Base-by-base conservation (phyloP, 2,329 filamentous ascomycete genomes). In the Diplodia intermedia region DNA sequence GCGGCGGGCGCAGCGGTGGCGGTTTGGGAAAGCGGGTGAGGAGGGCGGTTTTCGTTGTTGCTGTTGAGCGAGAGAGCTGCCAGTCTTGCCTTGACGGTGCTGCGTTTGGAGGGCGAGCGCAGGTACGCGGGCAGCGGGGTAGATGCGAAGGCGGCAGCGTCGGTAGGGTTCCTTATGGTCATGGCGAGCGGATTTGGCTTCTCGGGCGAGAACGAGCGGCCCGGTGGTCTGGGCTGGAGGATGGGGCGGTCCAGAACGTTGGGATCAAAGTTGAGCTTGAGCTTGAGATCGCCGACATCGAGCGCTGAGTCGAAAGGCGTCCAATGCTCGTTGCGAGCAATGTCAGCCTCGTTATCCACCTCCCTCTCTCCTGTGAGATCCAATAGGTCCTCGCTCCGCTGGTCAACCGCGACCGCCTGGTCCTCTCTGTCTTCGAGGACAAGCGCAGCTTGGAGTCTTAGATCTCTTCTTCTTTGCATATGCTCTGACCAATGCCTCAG, bases 401-500 rank as follows among this genome's bases (percentile, higher is more conserved):
- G 49, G 20, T 38, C 18, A 20, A 6, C 18, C 15, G 36, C 5
- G 15, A 29, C 18, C 29, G 18, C 9, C 36, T 65, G 47, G 66
- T 68, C 60, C 2, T 69, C 70, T 2, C 67, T 67, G 43, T 66
- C 69, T 20, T 68, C 70, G 68, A 72, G 20, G 67, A 69, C 43
- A 68, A 29, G 55, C 11, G 67, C 67, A 15, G 70, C 11, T 31
- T 50, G n/a, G 20, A 55, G 14, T 55, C 75, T 69, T n/a, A 71
- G 70, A 2, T 72, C 73, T 23, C 70, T 68, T 2, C 52, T 68
- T 33, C 78, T 75, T 1, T 74, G 66, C 70, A 83, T 79, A 65
- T 81, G 82, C 18, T 83, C 82, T 14, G 79, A 73, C 86, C 87
- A 89, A 69, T 84, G 82, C 29, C 84, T 79, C 60, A 89, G 76